phyloP scores from a whole-genome alignment of 2,329 filamentous ascomycete species.

The Thelonectria olida region DNA sequence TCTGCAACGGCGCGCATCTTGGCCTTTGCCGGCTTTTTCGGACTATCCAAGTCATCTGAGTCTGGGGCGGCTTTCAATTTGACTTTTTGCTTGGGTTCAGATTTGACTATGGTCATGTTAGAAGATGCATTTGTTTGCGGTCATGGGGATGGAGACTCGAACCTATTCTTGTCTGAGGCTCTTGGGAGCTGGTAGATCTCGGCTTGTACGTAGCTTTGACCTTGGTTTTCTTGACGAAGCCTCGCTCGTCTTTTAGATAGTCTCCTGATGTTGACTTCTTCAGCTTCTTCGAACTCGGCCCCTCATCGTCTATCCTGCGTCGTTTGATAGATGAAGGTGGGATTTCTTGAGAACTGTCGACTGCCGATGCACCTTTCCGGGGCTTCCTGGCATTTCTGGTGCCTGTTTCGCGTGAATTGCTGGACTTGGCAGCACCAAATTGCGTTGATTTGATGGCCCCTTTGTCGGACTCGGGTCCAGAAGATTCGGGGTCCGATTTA shows the following conservation, averaged over 20 bases:
- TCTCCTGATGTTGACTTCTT: constrained; percentile 15
- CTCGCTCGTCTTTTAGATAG: constrained; percentile 35
- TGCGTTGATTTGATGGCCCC: constrained; percentile 46
- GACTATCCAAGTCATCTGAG: constrained; percentile 27
- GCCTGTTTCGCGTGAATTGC: constrained; percentile 7
- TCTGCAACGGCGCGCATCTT: constrained; percentile 11
- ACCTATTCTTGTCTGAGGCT: constrained; percentile 35
- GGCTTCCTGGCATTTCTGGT: constrained; percentile 12
- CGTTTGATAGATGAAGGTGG: constrained; percentile 26
- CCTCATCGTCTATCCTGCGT: constrained; percentile 15
- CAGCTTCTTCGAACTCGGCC: background rate
- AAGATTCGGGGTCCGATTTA: constrained; percentile 11
- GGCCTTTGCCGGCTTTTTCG: constrained; percentile 19
- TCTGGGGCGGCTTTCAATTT: constrained; percentile 22
- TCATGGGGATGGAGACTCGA: background rate
- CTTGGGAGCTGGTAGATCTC: constrained; percentile 32
- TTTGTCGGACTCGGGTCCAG: constrained; percentile 40
- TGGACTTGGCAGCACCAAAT: constrained; percentile 36
- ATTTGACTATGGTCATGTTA: constrained; percentile 18
- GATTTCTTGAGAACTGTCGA: constrained; percentile 1
- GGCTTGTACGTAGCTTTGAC: constrained; percentile 41
- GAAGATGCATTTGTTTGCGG: background rate
- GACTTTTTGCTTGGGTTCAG: constrained; percentile 15
- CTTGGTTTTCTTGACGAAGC: constrained; percentile 33
- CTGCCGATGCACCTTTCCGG: background rate